These are phyloP conservation scores for Fusarium nodosum DNA, from an alignment of 2,329 filamentous ascomycete species.

Conservation along the genomic window DNA sequence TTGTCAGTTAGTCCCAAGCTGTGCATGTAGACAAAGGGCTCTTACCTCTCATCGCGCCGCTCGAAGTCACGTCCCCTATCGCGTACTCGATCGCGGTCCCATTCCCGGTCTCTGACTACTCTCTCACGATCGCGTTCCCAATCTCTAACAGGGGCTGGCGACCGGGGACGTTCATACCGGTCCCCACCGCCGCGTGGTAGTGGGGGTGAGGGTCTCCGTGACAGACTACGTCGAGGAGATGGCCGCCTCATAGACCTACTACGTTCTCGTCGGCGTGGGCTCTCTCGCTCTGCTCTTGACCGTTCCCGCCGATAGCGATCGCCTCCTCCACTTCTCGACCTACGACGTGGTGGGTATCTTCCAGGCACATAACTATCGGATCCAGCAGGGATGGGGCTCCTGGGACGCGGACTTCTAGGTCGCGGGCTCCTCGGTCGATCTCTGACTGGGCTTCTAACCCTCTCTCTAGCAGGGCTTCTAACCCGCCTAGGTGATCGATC, in stretches of 20 bases:
- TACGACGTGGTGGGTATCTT: slow-evolving; percentile 58
- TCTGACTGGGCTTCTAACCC: slow-evolving; percentile 52
- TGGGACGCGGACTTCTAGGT: slow-evolving; percentile 57
- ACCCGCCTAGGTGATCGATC: slow-evolving; percentile 60
- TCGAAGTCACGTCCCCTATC: slow-evolving; percentile 56
- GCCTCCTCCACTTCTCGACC: slow-evolving; percentile 58
- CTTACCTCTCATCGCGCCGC: slow-evolving; percentile 60
- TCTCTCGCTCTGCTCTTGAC: slow-evolving; percentile 58
- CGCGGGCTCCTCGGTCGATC: slow-evolving; percentile 55
- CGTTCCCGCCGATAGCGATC: slow-evolving; percentile 60
- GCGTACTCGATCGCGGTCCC: slow-evolving; percentile 51
- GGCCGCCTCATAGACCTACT: slow-evolving; percentile 57
- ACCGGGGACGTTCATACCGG: slow-evolving; percentile 57
- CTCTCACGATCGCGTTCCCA: slow-evolving; percentile 54
- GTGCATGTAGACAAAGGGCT: not conserved
- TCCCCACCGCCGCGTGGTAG: slow-evolving; percentile 50
- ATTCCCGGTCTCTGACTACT: slow-evolving; percentile 51
- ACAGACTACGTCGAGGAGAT: slow-evolving; percentile 57
- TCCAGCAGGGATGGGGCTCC: slow-evolving; percentile 55
- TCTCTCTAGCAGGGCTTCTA: slow-evolving; percentile 52
- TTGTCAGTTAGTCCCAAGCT: slow-evolving; percentile 40
- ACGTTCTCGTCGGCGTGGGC: slow-evolving; percentile 55
- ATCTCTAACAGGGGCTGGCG: slow-evolving; percentile 56
- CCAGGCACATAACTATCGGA: slow-evolving; percentile 64
- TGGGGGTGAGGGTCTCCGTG: slow-evolving; percentile 54